A percentile compares a stretch with the other conserved stretches of the same genome.
Evolutionary conservation across 345 rosid genomes (phyloP).

Genomic region (Pugionium cornutum): DNA sequence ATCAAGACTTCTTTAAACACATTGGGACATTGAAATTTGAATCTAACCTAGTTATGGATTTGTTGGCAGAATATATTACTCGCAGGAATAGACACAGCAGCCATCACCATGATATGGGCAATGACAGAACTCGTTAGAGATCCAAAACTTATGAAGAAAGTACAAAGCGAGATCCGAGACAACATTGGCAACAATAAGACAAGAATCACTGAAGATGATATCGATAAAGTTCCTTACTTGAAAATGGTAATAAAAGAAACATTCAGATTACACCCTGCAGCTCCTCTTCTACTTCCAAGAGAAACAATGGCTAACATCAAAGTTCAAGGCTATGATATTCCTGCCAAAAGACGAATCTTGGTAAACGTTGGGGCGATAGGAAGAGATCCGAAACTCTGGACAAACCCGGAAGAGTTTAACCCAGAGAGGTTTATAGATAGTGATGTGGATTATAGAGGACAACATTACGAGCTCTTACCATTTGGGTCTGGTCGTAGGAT

Average conservation of each 20-base stretch:
- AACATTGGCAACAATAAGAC: slow-evolving; percentile 39
- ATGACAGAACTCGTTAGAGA: slow-evolving; percentile 52
- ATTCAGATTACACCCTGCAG: slow-evolving; percentile 58
- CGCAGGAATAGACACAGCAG: slow-evolving; percentile 36
- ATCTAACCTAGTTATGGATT: neutral
- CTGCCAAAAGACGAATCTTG: slow-evolving; percentile 43
- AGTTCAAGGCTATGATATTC: slow-evolving; percentile 50
- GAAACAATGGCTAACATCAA: slow-evolving; percentile 51
- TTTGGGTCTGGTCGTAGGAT: slow-evolving; percentile 58
- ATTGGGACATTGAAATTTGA: neutral
- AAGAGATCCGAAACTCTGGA: slow-evolving; percentile 50
- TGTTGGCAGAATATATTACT: slow-evolving; percentile 31
- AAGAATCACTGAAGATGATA: slow-evolving; percentile 46
- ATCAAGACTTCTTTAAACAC: slow-evolving; percentile 8
- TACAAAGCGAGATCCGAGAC: slow-evolving; percentile 48
- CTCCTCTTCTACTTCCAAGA: slow-evolving; percentile 55
- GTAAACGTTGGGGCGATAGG: slow-evolving; percentile 51
- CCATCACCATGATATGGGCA: slow-evolving; percentile 4
- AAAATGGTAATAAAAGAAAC: slow-evolving; percentile 56
- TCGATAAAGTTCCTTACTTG: slow-evolving; percentile 46
- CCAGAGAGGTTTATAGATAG: slow-evolving; percentile 52
- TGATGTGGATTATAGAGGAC: slow-evolving; percentile 50
- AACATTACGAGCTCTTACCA: slow-evolving; percentile 55
- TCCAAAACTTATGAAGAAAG: slow-evolving; percentile 44
- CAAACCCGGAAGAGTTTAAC: slow-evolving; percentile 42